Base-by-base conservation (phyloP, 2,329 filamentous ascomycete genomes). In the Venturia aucupariae region DNA sequence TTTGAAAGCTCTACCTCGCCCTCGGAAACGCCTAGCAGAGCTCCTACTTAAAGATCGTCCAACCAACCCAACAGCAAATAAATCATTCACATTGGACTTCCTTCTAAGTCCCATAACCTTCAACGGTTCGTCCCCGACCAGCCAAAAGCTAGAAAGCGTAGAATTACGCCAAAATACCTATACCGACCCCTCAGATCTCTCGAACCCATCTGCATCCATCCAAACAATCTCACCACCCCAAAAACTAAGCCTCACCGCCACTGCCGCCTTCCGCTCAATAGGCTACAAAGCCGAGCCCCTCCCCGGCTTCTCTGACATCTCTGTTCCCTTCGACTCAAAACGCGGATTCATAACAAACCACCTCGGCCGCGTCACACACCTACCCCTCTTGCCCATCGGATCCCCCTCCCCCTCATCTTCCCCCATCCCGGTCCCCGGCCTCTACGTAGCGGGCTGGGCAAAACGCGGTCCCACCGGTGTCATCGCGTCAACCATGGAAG, bases 401-500 rank as follows among this genome's bases (percentile, higher is more conserved):
- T n/a, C 24, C 13, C 2, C 35, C 19, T 19, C 60, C 27, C 42
- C 54, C 24, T 24, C 68, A 69, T 10, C 24, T 4, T 30, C 17
- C 3, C 54, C 10, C 62, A 8, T 27, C n/a, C 13, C 41, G 13
- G 71, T 89, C 0, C 85, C 87, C 0, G 91, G 93, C 0, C 75
- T 96, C 35, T 99, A 99, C 76, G 96, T 92, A 68, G 90, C 93
- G 19, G 94, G 94, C 0, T 99, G 94, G 94, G 92, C 97, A 11
- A 97, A 97, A 78, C 85, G 89, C 42, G 94, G 94, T 0, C 93
- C 94, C 0, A 97, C 92, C 0, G 94, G 94, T 2, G 92, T 97
- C 3, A 99, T 99, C 73, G 93, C 93, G 1, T 92, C 88, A 38
- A 99, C 94, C 0, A 96, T 99, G 91, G 85, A 89, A 66, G 94